Conservation (phyloP, 2,329 filamentous ascomycete species). For the Diatrype stigma region DNA sequence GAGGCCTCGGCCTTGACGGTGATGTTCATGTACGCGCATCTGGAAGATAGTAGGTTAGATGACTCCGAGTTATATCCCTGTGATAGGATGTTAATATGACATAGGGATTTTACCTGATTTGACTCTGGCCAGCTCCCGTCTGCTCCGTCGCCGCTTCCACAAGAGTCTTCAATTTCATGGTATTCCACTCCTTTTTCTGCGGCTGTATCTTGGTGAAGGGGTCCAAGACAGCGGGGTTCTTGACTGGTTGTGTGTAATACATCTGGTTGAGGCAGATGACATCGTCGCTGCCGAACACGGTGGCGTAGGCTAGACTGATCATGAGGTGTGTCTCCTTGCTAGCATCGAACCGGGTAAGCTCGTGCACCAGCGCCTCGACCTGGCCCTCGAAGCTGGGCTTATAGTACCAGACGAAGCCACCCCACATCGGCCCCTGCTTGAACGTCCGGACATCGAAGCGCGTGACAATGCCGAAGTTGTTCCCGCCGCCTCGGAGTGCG, state of each 20-base stretch:
- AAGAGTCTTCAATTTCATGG: conserved; percentile 4
- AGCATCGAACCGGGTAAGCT: conserved; percentile 1
- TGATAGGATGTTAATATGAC: conserved; percentile 1
- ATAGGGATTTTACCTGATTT: conserved; percentile 3
- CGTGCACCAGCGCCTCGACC: conserved; percentile 3
- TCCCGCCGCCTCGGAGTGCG: conserved; percentile 39
- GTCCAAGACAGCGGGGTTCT: conserved; percentile 3
- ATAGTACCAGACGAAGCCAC: conserved; percentile 6
- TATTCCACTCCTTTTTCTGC: conserved; percentile 1
- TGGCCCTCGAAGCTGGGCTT: conserved; percentile 5
- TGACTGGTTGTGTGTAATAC: conserved; percentile 3
- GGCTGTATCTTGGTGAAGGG: conserved; percentile 3
- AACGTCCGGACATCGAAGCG: conserved; percentile 7
- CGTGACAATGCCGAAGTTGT: conserved; percentile 12
- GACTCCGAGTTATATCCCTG: too few species aligned
- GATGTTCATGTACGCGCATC: conserved; percentile 4
- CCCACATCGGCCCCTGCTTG: conserved; percentile 6
- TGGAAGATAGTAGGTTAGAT: too few species aligned
- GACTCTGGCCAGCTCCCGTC: conserved; percentile 1
- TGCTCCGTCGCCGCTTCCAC: conserved; percentile 2
- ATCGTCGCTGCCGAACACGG: conserved; percentile 3
- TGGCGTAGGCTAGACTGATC: conserved; percentile 5
- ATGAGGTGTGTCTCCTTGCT: conserved; percentile 3
- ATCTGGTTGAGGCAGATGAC: conserved; percentile 5
- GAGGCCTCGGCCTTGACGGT: conserved; percentile 1